Conservation (phyloP, 768 basidiomycete genomes). For the Tulasnella sp. region DNA sequence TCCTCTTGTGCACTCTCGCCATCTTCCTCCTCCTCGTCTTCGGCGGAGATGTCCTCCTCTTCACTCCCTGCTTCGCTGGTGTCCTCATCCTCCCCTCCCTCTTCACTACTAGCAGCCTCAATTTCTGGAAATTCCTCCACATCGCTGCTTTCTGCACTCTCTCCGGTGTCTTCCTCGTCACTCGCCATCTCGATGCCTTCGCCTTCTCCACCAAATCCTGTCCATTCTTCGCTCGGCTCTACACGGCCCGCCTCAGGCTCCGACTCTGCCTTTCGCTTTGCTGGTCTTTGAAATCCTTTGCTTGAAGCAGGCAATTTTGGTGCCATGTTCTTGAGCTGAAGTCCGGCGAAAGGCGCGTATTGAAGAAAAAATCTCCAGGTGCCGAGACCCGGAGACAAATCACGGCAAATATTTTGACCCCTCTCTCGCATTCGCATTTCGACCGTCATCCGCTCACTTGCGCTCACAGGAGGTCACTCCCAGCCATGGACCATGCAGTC, state of each 20-base stretch:
- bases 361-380: not conserved
- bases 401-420: not conserved
- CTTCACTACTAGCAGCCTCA: slow-evolving; percentile 28
- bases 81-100: slow-evolving; percentile 26
- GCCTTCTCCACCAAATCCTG: slow-evolving; percentile 21
- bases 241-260: not conserved
- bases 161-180: slow-evolving; percentile 37
- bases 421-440: not conserved
- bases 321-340: not conserved
- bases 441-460: not conserved
- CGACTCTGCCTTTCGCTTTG: not conserved
- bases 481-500: not conserved
- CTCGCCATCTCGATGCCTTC: slow-evolving; percentile 59
- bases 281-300: not conserved
- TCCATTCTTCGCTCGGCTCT: not conserved
- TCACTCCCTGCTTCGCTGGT: slow-evolving; percentile 29
- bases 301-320: not conserved
- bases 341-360: not conserved
- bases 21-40: slow-evolving; percentile 27
- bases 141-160: slow-evolving; percentile 43
- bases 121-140: slow-evolving; percentile 64
- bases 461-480: not conserved
- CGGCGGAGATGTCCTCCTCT: slow-evolving; percentile 26
- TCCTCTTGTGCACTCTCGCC: slow-evolving; percentile 39
- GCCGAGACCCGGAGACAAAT: not conserved